These are phyloP conservation scores for Aureobasidium sp. DNA, from an alignment of 2,329 filamentous ascomycete genomes.

Conservation along the genomic window DNA sequence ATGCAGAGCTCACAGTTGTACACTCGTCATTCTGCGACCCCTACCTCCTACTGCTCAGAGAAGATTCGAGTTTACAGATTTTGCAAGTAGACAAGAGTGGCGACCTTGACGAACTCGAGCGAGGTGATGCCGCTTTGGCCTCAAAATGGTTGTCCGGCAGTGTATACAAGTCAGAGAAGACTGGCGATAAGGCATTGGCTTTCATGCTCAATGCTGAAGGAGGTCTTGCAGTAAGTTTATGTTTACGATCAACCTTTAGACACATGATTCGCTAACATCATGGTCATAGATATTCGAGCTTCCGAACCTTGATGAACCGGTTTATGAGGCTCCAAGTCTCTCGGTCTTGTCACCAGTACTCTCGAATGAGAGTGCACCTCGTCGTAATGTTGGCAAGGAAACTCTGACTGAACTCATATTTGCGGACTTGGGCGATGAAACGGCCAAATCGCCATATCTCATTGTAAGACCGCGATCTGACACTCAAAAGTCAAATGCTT, in stretches of 20 bases:
- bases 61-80: conserved; percentile 74
- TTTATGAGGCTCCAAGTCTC: conserved; percentile 70
- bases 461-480: conserved; percentile 52
- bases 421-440: conserved; percentile 73
- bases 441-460: conserved; percentile 65
- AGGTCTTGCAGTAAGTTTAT: conserved; percentile 58
- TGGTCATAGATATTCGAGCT: conserved; percentile 62
- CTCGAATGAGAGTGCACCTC: conserved; percentile 61
- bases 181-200: conserved; percentile 53
- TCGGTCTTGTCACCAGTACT: conserved; percentile 71
- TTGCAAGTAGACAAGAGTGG: conserved; percentile 72
- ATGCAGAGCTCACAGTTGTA: conserved; percentile 68
- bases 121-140: conserved; percentile 50
- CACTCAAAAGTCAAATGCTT: neutral
- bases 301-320: conserved; percentile 60
- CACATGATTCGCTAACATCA: neutral
- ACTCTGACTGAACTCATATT: conserved; percentile 71
- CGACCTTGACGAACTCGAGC: conserved; percentile 76
- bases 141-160: conserved; percentile 78
- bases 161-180: conserved; percentile 62
- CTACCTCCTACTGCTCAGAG: conserved; percentile 73
- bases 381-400: conserved; percentile 66
- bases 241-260: no score
- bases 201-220: conserved; percentile 73
- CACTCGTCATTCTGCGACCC: conserved; percentile 81